A percentile compares a stretch with the other conserved stretches of the same genome.
Conservation (phyloP, 192 early-diverging fungal genomes). For the Coemansia reversa region DNA sequence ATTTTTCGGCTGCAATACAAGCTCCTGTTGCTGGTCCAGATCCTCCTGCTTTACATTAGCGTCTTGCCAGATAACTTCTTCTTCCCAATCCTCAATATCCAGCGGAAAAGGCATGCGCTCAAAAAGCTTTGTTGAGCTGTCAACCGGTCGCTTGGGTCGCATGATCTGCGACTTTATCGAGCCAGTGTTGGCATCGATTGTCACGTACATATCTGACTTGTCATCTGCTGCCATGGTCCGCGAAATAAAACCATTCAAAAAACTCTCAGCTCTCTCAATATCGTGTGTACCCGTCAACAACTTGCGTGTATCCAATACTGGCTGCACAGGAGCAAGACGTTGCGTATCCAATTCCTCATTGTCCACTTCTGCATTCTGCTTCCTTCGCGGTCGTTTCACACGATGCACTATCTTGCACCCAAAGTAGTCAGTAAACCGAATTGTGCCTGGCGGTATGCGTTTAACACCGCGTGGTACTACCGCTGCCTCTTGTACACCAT, state of each 20-base stretch:
- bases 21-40: slow-evolving; percentile 4
- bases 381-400: slow-evolving; percentile 34
- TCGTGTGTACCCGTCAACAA: slow-evolving; percentile 14
- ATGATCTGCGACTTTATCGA: slow-evolving; percentile 25
- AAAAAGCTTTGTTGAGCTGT: slow-evolving; percentile 40
- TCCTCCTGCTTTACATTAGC: slow-evolving; percentile 28
- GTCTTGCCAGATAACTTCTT: slow-evolving; percentile 75
- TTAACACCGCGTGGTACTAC: slow-evolving; percentile 30
- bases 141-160: slow-evolving; percentile 24
- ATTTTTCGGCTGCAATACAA: slow-evolving; percentile 24
- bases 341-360: slow-evolving; percentile 8
- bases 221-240: slow-evolving; percentile 36
- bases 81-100: slow-evolving; percentile 82
- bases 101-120: slow-evolving; percentile 62
- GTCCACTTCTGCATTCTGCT: background rate
- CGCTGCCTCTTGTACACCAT: background rate
- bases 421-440: slow-evolving; percentile 50
- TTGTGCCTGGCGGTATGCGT: slow-evolving; percentile 33
- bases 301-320: slow-evolving; percentile 38
- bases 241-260: slow-evolving; percentile 23
- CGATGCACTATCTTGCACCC: slow-evolving; percentile 36
- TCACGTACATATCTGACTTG: slow-evolving; percentile 32
- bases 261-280: slow-evolving; percentile 8
- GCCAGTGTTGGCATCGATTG: slow-evolving; percentile 32
- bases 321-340: slow-evolving; percentile 11